Evolutionary conservation across 352 stramenopile species (phyloP).

Genomic region (Saprolegnia diclina): DNA sequence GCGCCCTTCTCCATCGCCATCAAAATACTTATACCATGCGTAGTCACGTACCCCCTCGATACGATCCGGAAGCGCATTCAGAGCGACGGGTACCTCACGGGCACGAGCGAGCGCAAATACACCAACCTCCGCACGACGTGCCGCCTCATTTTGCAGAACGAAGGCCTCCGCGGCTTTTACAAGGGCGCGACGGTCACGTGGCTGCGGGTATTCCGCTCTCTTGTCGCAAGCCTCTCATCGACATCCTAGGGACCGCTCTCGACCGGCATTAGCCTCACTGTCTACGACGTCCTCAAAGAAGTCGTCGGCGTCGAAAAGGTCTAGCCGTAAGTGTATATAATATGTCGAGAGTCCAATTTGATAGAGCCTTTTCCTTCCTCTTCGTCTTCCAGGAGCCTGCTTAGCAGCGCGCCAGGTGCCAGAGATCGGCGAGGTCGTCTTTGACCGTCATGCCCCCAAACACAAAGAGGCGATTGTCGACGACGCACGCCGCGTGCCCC

Average conservation of each 20-base stretch:
- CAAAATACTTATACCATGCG: conserved; percentile 12
- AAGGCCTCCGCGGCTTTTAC: conserved; percentile 79
- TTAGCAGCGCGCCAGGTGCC: background rate
- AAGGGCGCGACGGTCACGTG: conserved; percentile 84
- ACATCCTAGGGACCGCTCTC: conserved; percentile 77
- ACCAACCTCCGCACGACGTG: conserved; percentile 59
- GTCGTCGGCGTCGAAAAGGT: conserved; percentile 72
- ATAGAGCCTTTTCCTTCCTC: conserved; percentile 1
- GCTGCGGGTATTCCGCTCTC: conserved; percentile 82
- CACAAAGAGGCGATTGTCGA: conserved; percentile 6
- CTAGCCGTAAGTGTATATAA: conserved; percentile 10
- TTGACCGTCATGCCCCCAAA: conserved; percentile 24
- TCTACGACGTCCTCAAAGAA: conserved; percentile 84
- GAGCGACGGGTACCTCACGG: conserved; percentile 70
- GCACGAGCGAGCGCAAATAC: conserved; percentile 47
- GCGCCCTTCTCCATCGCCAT: conserved; percentile 23
- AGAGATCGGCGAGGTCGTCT: conserved; percentile 21
- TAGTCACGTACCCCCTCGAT: conserved; percentile 81
- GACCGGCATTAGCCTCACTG: conserved; percentile 80
- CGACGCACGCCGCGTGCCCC: conserved; percentile 20
- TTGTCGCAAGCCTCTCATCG: no score
- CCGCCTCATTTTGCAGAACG: conserved; percentile 59
- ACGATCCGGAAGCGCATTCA: conserved; percentile 79
- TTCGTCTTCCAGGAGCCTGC: no score
- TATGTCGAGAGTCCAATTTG: background rate